Evolutionary conservation across 257 asterid genomes (phyloP), one percentile per base, ranked within the genome.

Genomic region (Plantago ovata): DNA sequence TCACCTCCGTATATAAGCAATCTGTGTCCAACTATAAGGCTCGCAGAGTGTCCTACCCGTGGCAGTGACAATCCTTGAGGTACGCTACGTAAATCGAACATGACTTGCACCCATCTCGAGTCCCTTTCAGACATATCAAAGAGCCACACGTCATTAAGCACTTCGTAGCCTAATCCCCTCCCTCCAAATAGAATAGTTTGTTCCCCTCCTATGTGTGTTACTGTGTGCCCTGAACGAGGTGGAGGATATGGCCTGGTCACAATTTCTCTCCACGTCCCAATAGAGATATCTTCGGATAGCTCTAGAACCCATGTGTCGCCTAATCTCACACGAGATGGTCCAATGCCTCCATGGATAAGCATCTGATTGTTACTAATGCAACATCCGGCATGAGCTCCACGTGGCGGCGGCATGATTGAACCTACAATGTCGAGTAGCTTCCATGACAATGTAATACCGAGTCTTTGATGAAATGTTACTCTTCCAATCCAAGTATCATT

Each of bases 311-410:
- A 87, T 0, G 93, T 75, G 69, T 91, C 96, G 3, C 80, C 81
- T 28, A 87, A 77, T 49, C 98, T 69, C 3, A 68, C 67, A 4
- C 93, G 86, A 15, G 82, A 69, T 3, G 62, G 72, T 20, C 96
- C 96, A 9, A 91, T 91, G 42, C 98, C 98, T 4, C 96, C 98
- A 41, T 85, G 94, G 73, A 87, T 61, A 16, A 91, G 81, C 86
- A 92, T 79, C 54, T 69, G 75, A 53, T 60, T 75, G 55, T 61
- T 67, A 14, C 79, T 86, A 5, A 87, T 60, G 77, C 74, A 72
- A 58, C 96, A 85, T 49, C 85, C 95, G 1, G 96, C 94, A 47
- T 92, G 98, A 53, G 98, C 98, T 0, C 98, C 98, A 10, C 98
- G 79, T 0, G 98, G 93, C 3, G 86, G 85, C 22, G 96, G 93